A percentile compares a stretch with the other conserved stretches of the same genome.
These are phyloP conservation scores for Blepharisma japonicum DNA, from an alignment of 73 alveolate genomes.

Conservation along the genomic window DNA sequence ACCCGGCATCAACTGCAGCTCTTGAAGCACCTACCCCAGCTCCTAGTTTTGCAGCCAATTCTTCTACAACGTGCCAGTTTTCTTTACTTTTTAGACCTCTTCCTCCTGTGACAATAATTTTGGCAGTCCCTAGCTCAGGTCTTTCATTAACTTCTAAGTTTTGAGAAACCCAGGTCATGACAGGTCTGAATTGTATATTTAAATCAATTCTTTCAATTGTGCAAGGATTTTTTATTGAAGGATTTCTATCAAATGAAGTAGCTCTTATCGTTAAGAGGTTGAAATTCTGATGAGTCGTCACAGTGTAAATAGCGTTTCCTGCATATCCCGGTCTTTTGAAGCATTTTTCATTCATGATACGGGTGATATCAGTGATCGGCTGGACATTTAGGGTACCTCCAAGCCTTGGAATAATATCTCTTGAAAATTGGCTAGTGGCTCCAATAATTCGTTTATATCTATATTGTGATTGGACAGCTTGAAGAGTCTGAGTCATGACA, in stretches of 20 bases:
- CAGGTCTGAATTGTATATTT: conserved; percentile 29
- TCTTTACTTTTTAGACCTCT: conserved; percentile 80
- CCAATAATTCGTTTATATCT: not conserved
- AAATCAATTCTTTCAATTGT: conserved; percentile 41
- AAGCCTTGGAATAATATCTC: conserved; percentile 85
- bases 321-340: conserved; percentile 89
- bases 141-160: conserved; percentile 54
- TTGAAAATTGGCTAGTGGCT: conserved; percentile 24
- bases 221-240: conserved; percentile 38
- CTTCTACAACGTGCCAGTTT: conserved; percentile 60
- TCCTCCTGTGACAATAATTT: conserved; percentile 82
- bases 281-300: conserved; percentile 43
- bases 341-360: conserved; percentile 46
- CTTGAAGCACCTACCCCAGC: conserved; percentile 92
- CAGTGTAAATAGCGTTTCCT: conserved; percentile 88
- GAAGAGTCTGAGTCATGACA: too few relatives aligned
- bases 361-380: conserved; percentile 85
- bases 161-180: conserved; percentile 45
- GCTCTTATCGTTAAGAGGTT: conserved; percentile 69
- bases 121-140: conserved; percentile 77
- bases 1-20: conserved; percentile 97
- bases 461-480: too few relatives aligned
- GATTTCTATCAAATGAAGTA: conserved; percentile 64
- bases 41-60: conserved; percentile 69
- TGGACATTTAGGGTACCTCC: conserved; percentile 74